Evolutionary conservation across 768 basidiomycete species (phyloP), one percentile per base, ranked within the genome.

Genomic region (Pholiota conissans): DNA sequence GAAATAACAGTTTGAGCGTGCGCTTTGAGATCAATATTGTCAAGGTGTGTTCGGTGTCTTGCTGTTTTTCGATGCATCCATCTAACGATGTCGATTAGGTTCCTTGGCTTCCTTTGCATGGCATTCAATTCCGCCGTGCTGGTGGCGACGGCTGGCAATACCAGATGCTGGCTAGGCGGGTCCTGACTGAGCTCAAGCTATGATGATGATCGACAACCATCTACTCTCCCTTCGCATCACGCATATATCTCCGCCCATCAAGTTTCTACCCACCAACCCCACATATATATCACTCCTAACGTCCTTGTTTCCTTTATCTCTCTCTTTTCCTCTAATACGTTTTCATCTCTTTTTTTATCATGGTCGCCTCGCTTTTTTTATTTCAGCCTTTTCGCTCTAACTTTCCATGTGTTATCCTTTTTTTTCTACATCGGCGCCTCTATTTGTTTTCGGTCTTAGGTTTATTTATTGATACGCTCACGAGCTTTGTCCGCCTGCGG

Each of bases 21-120:
- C 84, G 93, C 60, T 99, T 98, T 71, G 96, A 99, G 73, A 92
- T 98, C 58, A 95, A 90, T 70, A 89, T 99, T 63, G 93, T 99
- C 70, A 98, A 98, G 84, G 95, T 95, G 62, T 16, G 87, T 72
- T 27, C 13, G 37, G 61, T 35, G 18, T 46, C 42, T 27, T n/a
- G n/a, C n/a, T n/a, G n/a, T n/a, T 49, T 52, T 34, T 26, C 20
- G 20, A 9, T 35, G 14, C 18, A 30, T 46, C 26, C n/a, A 28
- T 9, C 30, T 22, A 22, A 3, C 8, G 42, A n/a, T n/a, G 1
- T 26, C 39, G 20, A 14, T 39, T 20, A 95, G 95, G 92, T 97
- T 2, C 94, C 94, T 45, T 93, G 88, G 87, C 76, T 98, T 49
- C 93, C 94, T 2, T 74, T 98, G 18, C 91, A 98, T 71, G 95